Base-by-base conservation (phyloP, 106 monocot species). In the Amphibolis antarctica region DNA sequence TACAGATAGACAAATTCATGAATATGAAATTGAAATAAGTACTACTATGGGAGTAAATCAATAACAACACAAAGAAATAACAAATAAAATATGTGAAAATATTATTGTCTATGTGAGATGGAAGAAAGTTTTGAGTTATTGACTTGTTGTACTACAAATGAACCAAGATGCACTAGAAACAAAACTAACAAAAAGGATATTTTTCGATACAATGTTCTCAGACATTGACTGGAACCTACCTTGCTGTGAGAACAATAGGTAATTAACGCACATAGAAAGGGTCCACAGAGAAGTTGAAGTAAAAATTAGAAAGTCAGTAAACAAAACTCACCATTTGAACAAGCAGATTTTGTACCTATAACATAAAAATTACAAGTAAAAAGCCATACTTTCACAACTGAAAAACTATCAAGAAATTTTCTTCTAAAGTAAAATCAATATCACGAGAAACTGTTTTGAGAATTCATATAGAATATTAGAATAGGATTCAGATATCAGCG, bases 181-280 rank as follows among this genome's bases (percentile, higher is more conserved):
- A 49, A 49, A 12, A 49, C 17, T 14, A 17, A 14, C 17, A 48
- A 49, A 53, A 72, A 64, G 64, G 71, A 72, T 72, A 72, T 72
- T 72, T 54, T 72, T 72, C 26, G 62, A 43, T 36, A 72, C 55
- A 28, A 72, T 72, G 53, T 53, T 63, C 44, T 55, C 53, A 5
- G 71, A 72, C 71, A 72, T 72, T 12, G 71, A n/a, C 55, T 72
- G 71, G 42, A 72, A 72, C 64, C 71, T 53, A 53, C 53, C 64
- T 72, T 72, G 71, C 71, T 72, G 71, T 23, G 64, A 21, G 20
- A 26, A 53, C 25, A 18, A 22, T 19, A 19, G 9, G 12, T 50
- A 26, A 21, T 43, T 19, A 53, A 21, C 62, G 47, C 15, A 43
- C 20, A 28, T 9, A 29, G 22, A 29, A 52, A 66, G 45, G 12